These are phyloP conservation scores for Enteropsectra breve DNA, from an alignment of 371 early-diverging fungal genomes.

Conservation along the genomic window DNA sequence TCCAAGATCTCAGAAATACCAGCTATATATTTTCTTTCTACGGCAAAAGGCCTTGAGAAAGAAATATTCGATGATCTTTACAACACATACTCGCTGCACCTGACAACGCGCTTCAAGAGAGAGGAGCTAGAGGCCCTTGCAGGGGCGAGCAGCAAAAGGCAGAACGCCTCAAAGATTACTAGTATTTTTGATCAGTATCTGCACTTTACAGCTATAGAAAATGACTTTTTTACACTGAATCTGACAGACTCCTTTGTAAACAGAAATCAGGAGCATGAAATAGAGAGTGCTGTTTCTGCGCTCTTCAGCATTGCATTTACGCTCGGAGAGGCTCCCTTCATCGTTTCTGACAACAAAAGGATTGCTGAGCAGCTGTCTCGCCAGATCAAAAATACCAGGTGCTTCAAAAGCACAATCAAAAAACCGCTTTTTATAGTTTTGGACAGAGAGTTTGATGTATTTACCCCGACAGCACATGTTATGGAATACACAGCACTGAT, in stretches of 20 bases:
- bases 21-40: slow-evolving; percentile 87
- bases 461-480: slow-evolving; percentile 80
- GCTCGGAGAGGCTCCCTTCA: slow-evolving; percentile 63
- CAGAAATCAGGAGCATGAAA: slow-evolving; percentile 67
- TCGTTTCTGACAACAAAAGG: slow-evolving; percentile 17
- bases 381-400: slow-evolving; percentile 34
- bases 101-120: slow-evolving; percentile 73
- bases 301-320: slow-evolving; percentile 82
- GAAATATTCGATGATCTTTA: slow-evolving; percentile 80
- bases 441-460: slow-evolving; percentile 83
- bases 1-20: slow-evolving; percentile 82
- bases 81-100: slow-evolving; percentile 83
- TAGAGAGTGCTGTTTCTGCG: slow-evolving; percentile 68
- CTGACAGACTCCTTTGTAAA: slow-evolving; percentile 70
- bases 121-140: slow-evolving; percentile 83
- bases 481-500: slow-evolving; percentile 93
- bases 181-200: slow-evolving; percentile 86
- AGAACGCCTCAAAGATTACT: slow-evolving; percentile 34
- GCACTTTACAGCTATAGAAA: slow-evolving; percentile 77
- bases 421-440: slow-evolving; percentile 72
- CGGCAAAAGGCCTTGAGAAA: slow-evolving; percentile 68
- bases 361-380: slow-evolving; percentile 31
- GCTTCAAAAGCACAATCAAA: slow-evolving; percentile 37
- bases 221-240: slow-evolving; percentile 82
- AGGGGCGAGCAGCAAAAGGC: slow-evolving; percentile 59